Evolutionary conservation across 208 protist genomes (phyloP).

Genomic region (Crithidia expoeki): DNA sequence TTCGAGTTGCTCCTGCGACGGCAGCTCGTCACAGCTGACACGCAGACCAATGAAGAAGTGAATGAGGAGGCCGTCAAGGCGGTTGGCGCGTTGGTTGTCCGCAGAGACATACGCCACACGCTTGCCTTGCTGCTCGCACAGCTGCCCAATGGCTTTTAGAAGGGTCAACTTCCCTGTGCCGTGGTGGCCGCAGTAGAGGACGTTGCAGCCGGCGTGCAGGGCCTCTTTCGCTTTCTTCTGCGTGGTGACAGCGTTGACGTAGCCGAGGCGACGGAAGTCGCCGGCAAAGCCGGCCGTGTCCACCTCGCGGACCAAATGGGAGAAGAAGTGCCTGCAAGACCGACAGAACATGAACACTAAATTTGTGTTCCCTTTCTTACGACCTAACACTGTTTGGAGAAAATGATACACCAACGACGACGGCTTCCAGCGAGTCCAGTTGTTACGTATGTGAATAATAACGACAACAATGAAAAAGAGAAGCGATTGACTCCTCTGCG

Average conservation of each 20-base stretch:
- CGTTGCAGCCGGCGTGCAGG: slow-evolving; percentile 47
- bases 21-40: slow-evolving; percentile 71
- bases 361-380: background rate
- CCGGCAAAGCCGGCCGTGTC: slow-evolving; percentile 77
- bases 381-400: too few species aligned
- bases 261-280: slow-evolving; percentile 55
- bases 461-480: too few species aligned
- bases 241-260: slow-evolving; percentile 44
- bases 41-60: slow-evolving; percentile 85
- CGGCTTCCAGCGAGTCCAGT: too few species aligned
- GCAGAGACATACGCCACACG: slow-evolving; percentile 83
- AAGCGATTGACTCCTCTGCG: too few species aligned
- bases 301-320: slow-evolving; percentile 73
- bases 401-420: too few species aligned
- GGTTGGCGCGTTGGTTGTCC: slow-evolving; percentile 60
- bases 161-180: slow-evolving; percentile 85
- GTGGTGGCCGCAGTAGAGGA: slow-evolving; percentile 79
- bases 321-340: slow-evolving; percentile 18
- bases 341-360: slow-evolving; percentile 21
- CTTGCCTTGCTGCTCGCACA: slow-evolving; percentile 45
- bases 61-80: slow-evolving; percentile 69
- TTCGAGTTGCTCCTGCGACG: slow-evolving; percentile 88
- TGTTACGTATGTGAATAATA: too few species aligned
- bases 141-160: slow-evolving; percentile 74
- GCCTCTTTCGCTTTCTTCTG: slow-evolving; percentile 46